Evolutionary conservation across 2,329 filamentous ascomycete genomes (phyloP), one percentile per base, ranked within the genome.

Genomic region (Alternaria angustiovoidea): DNA sequence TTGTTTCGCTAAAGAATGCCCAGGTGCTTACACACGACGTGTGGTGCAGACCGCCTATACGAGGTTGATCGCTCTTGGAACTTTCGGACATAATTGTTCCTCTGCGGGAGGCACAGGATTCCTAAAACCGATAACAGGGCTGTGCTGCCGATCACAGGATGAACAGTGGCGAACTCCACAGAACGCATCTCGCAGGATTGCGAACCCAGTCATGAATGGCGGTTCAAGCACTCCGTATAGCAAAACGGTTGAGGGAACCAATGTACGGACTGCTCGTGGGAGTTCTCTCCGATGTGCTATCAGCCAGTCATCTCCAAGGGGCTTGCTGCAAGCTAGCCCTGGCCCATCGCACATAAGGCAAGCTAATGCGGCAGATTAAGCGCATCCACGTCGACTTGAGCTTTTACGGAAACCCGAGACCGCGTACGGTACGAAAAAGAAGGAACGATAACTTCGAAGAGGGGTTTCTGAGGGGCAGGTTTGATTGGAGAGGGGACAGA

Each of bases 361-460:
- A 57, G 46, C 32, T 49, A 51, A 39, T 26, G 39, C 47, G 5
- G 57, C 46, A 51, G 42, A 51, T 57, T 16, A 22, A 44, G 30
- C 12, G 26, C 51, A 26, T 28, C 42, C 34, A 24, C 44, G 24
- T 28, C 26, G 30, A 48, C 26, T 24, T 51, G 47, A 39, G 22
- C 30, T 30, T 28, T 28, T 34, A 46, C 20, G 32, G 47, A 22
- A 60, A 16, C 36, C 46, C 47, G 26, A 46, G 39, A 36, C n/a
- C 36, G 20, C 39, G 39, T 30, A 60, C 41, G 46, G 28, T 30
- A 47, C 24, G 26, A 24, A 20, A 32, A 41, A 24, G 11, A 20
- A 46, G 41, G 53, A 26, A 30, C 24, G 38, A 38, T 18, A 20
- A 24, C 5, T 16, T 38, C 28, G 39, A 58, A 41, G 42, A 55